Evolutionary conservation across 306 rosid species (phyloP), one percentile per base, ranked within the genome.

Genomic region (Sophora flavescens): DNA sequence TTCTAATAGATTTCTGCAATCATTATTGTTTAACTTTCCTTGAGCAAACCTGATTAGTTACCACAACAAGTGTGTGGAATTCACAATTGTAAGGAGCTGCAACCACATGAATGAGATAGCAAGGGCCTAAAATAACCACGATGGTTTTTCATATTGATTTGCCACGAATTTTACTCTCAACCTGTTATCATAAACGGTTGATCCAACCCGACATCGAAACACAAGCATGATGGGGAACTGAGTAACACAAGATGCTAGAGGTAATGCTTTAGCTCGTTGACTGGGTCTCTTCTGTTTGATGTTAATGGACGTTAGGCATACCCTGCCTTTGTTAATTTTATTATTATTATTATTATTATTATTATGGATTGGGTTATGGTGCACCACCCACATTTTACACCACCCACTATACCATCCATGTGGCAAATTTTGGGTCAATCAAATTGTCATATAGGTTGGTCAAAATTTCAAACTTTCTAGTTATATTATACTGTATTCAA

Each of bases 21-120:
- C 54, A 57, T 57, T 47, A 8, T 18, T 70, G 5, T 22, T 72
- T 18, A 65, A 56, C 77, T 14, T 38, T 72, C 66, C 30, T 72
- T 6, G 5, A 9, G 33, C 6, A 17, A 72, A 56, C 53, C 54
- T 65, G 36, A 18, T 42, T 42, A 8, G 26, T 59, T 28, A 60
- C 33, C 16, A 44, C 17, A 57, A 13, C 39, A 53, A 47, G 41
- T 51, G 30, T n/a, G n/a, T n/a, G n/a, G n/a, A n/a, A n/a, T n/a
- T n/a, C n/a, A n/a, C 17, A 39, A 41, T 36, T 13, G 41, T 22
- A 18, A 48, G 44, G 59, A n/a, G 44, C 14, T 68, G 51, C 57
- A 67, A 22, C 28, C 57, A 67, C 41, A 45, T 16, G 48, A 10
- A 28, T 14, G 14, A 13, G 42, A 68, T 47, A 9, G 6, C 48